Percentiles rank a stretch among this genome's conserved stretches.
Evolutionary conservation across 1,284 basidiomycete genomes (phyloP).

Genomic region (Trichosporon faecale): DNA sequence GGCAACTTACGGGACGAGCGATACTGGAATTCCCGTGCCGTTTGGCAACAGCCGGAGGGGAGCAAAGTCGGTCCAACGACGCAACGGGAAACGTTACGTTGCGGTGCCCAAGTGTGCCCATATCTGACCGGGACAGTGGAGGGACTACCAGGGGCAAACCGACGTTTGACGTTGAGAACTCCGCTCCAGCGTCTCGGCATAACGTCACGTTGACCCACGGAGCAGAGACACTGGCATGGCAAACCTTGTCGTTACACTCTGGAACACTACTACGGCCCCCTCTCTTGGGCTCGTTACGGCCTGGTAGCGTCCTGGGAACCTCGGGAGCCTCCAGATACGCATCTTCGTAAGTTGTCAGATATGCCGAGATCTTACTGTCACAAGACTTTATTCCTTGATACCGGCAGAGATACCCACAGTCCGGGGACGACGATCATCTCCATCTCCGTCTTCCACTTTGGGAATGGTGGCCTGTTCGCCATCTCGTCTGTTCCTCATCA

Average conservation of each 20-base stretch:
- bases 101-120: neutral
- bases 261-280: neutral
- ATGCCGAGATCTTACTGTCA: neutral
- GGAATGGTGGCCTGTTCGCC: neutral
- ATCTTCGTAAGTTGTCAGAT: neutral
- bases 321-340: neutral
- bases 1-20: neutral
- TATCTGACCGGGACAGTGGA: neutral
- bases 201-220: neutral
- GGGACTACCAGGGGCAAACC: neutral
- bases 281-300: neutral
- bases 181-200: neutral
- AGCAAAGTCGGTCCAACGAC: neutral
- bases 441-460: neutral
- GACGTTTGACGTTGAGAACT: neutral
- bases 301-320: neutral
- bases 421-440: neutral
- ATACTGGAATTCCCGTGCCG: neutral
- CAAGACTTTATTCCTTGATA: neutral
- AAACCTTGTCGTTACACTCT: neutral
- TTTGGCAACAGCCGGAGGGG: neutral
- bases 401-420: neutral
- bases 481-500: neutral
- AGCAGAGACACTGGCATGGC: neutral
- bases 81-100: neutral